A percentile compares a stretch with the other conserved stretches of the same genome.
These are phyloP conservation scores for Coriaria nepalensis DNA, from an alignment of 306 rosid genomes.

Conservation along the genomic window DNA sequence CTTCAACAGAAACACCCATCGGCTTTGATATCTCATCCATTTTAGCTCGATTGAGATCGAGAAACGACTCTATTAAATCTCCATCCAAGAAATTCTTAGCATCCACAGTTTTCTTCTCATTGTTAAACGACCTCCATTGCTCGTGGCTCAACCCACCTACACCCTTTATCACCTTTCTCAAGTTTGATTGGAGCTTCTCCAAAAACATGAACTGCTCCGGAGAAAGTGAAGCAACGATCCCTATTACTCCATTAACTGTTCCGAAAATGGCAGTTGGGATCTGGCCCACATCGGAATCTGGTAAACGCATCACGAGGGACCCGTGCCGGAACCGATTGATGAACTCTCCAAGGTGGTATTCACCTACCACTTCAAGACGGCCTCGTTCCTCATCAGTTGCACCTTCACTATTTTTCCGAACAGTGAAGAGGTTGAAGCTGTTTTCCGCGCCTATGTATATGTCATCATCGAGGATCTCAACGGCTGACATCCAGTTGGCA, in stretches of 20 bases:
- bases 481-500: slow-evolving; percentile 96
- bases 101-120: slow-evolving; percentile 72
- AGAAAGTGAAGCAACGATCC: slow-evolving; percentile 95
- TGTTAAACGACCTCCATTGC: slow-evolving; percentile 96
- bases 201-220: slow-evolving; percentile 70
- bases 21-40: slow-evolving; percentile 81
- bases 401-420: slow-evolving; percentile 70
- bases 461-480: slow-evolving; percentile 93
- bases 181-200: slow-evolving; percentile 80
- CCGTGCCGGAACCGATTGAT: slow-evolving; percentile 72
- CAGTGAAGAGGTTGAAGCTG: slow-evolving; percentile 39
- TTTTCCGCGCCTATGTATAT: slow-evolving; percentile 88
- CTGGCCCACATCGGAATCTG: slow-evolving; percentile 93
- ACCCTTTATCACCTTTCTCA: slow-evolving; percentile 89
- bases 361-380: slow-evolving; percentile 86
- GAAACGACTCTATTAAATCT: slow-evolving; percentile 90
- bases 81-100: slow-evolving; percentile 88
- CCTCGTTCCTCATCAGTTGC: slow-evolving; percentile 88
- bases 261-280: slow-evolving; percentile 89
- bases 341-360: slow-evolving; percentile 89
- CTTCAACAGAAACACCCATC: slow-evolving; percentile 74
- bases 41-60: slow-evolving; percentile 71
- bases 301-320: slow-evolving; percentile 87
- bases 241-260: slow-evolving; percentile 89
- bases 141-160: slow-evolving; percentile 95